phyloP scores from a whole-genome alignment of 495 filamentous ascomycete species.

The Margaritispora aquatica region DNA sequence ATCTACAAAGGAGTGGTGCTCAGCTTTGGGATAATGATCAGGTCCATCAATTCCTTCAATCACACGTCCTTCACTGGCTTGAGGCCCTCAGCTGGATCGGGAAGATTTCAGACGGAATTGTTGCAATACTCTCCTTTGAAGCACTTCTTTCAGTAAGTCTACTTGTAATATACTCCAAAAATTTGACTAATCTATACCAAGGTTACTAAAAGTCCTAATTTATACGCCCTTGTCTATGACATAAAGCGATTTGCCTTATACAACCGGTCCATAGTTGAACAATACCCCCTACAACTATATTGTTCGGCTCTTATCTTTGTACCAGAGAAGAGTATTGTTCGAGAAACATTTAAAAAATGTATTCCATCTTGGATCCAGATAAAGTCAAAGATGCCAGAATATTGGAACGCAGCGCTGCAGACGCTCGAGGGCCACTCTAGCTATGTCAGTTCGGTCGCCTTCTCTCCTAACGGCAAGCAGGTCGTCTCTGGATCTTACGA shows the following conservation, averaged over 20 bases:
- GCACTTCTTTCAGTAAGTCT: slow-evolving; percentile 7
- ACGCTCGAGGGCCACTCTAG: too few relatives aligned
- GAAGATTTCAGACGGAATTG: slow-evolving; percentile 15
- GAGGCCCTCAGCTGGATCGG: slow-evolving; percentile 15
- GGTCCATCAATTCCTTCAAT: slow-evolving; percentile 10
- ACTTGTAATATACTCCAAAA: not conserved
- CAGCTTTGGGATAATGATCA: slow-evolving; percentile 9
- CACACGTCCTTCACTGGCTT: slow-evolving; percentile 14
- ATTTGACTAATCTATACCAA: not conserved
- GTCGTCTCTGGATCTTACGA: too few relatives aligned
- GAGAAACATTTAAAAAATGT: not conserved
- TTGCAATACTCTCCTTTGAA: slow-evolving; percentile 14
- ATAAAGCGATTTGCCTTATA: slow-evolving; percentile 7
- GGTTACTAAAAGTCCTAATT: not conserved
- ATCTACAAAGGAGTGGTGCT: slow-evolving; percentile 9
- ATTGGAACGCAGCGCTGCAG: slow-evolving; percentile 6
- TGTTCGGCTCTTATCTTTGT: slow-evolving; percentile 2
- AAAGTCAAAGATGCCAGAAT: not conserved
- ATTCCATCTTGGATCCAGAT: not conserved
- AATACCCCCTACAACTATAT: slow-evolving; percentile 1
- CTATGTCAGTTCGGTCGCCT: too few relatives aligned
- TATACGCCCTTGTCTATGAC: slow-evolving; percentile 3
- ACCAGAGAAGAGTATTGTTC: not conserved
- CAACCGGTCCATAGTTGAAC: not conserved
- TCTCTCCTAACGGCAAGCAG: too few relatives aligned